These are phyloP conservation scores for Phytopythium ostracodes DNA, from an alignment of 352 stramenopile genomes.

Conservation along the genomic window DNA sequence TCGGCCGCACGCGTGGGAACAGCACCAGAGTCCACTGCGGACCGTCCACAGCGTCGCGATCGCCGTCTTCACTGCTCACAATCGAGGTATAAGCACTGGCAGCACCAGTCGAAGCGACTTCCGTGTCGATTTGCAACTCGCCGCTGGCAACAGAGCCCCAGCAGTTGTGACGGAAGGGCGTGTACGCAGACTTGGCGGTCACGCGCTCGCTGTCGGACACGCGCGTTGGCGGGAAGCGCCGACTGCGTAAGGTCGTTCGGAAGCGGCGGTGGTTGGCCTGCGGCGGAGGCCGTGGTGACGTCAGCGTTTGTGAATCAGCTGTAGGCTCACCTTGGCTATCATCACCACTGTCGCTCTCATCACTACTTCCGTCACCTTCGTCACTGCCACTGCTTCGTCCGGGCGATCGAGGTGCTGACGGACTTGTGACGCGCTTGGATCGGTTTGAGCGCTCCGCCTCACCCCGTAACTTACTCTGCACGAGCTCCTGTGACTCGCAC, in stretches of 20 bases:
- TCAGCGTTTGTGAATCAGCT: neutral
- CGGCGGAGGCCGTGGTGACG: constrained; percentile 1
- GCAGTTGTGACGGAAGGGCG: constrained; percentile 24
- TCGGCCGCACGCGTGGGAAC: constrained; percentile 34
- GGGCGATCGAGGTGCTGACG: neutral
- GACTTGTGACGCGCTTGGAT: neutral
- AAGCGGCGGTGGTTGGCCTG: constrained; percentile 14
- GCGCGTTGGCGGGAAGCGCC: constrained; percentile 34
- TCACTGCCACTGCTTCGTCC: neutral
- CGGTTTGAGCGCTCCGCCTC: constrained; percentile 5
- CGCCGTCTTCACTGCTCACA: neutral
- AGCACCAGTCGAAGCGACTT: constrained; percentile 10
- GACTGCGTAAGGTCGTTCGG: constrained; percentile 29
- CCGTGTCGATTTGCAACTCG: constrained; percentile 9
- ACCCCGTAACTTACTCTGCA: constrained; percentile 16
- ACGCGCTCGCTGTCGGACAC: constrained; percentile 28
- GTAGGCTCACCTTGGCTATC: neutral
- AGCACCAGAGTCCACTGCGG: constrained; percentile 33
- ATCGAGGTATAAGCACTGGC: neutral
- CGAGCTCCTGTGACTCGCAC: constrained; percentile 8
- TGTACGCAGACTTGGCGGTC: constrained; percentile 21
- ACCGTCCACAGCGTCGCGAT: constrained; percentile 8
- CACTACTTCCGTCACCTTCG: neutral
- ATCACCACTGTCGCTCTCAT: neutral
- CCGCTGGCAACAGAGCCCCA: neutral